Percentiles rank a stretch among this genome's conserved stretches.
Conservation (phyloP, 2,329 filamentous ascomycete genomes). For the Penicillium paneum region DNA sequence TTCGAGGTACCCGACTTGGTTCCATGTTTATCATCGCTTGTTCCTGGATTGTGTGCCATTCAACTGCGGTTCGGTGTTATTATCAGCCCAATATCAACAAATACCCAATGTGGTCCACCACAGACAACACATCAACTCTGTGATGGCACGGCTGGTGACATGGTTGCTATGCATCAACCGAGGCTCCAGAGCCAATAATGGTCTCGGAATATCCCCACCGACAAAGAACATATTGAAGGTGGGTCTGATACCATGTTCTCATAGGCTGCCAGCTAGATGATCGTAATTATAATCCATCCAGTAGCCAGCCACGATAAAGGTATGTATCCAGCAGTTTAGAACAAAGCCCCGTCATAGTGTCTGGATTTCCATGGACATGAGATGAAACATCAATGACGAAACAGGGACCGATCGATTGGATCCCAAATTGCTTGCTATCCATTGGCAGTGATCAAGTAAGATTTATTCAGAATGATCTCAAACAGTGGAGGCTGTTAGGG, state of each 20-base stretch:
- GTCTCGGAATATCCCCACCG: not conserved
- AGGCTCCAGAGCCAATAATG: not conserved
- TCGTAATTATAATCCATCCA: not conserved
- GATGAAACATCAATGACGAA: not conserved
- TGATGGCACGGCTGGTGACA: not conserved
- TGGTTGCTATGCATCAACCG: not conserved
- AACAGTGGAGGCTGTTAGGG: not conserved
- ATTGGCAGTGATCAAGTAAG: too few species aligned
- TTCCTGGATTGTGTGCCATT: not conserved
- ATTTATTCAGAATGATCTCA: not conserved
- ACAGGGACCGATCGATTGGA: not conserved
- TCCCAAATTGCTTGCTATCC: not conserved
- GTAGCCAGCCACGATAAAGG: not conserved
- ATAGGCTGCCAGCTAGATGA: not conserved
- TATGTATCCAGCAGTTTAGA: not conserved
- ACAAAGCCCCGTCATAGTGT: not conserved
- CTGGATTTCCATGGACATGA: not conserved
- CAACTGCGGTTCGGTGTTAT: too few species aligned
- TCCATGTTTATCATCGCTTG: not conserved
- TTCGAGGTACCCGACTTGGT: not conserved
- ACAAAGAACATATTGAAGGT: accelerated
- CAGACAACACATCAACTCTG: not conserved
- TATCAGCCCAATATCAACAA: not conserved
- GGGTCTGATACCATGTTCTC: not conserved
- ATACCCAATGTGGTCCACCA: not conserved